Percentiles rank a stretch among this genome's conserved stretches.
Evolutionary conservation across 1,284 basidiomycete genomes (phyloP).

Genomic region (Cryptococcus depauperatus): DNA sequence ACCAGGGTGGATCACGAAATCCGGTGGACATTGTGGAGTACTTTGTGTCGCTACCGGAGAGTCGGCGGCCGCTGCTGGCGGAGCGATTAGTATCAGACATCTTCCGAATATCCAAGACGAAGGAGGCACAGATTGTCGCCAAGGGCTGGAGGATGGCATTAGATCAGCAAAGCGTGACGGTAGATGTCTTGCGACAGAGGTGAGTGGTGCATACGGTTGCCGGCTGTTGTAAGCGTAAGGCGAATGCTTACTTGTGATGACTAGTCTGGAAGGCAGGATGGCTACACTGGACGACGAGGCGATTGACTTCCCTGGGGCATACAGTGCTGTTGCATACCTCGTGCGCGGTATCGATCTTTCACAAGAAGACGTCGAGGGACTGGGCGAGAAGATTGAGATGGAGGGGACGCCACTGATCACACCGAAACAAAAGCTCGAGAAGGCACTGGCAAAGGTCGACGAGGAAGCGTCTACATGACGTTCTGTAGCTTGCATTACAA

Average conservation of each 20-base stretch:
- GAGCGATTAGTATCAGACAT: conserved; percentile 79
- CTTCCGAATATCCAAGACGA: conserved; percentile 75
- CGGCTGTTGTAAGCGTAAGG: too few relatives aligned
- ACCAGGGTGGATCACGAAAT: conserved; percentile 39
- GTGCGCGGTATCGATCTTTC: conserved; percentile 57
- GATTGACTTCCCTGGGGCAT: conserved; percentile 81
- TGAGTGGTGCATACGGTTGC: neutral
- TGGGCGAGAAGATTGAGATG: conserved; percentile 37
- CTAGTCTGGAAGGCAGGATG: conserved; percentile 58
- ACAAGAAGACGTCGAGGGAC: conserved; percentile 53
- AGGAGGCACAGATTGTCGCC: conserved; percentile 70
- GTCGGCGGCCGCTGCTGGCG: conserved; percentile 55
- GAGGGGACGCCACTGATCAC: conserved; percentile 36
- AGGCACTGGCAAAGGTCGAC: conserved; percentile 31
- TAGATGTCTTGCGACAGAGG: neutral
- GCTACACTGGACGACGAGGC: conserved; percentile 76
- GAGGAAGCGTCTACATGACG: conserved; percentile 28
- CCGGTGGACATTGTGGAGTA: conserved; percentile 53
- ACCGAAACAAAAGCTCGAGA: conserved; percentile 37
- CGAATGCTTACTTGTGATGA: conserved; percentile 8
- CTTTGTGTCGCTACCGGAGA: conserved; percentile 52
- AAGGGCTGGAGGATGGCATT: conserved; percentile 48
- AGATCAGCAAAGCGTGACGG: conserved; percentile 52
- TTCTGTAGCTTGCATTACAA: too few relatives aligned
- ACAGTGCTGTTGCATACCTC: conserved; percentile 64